Evolutionary conservation across 768 basidiomycete species (phyloP), one percentile per base, ranked within the genome.

Genomic region (Xerocomellus amylosporus): DNA sequence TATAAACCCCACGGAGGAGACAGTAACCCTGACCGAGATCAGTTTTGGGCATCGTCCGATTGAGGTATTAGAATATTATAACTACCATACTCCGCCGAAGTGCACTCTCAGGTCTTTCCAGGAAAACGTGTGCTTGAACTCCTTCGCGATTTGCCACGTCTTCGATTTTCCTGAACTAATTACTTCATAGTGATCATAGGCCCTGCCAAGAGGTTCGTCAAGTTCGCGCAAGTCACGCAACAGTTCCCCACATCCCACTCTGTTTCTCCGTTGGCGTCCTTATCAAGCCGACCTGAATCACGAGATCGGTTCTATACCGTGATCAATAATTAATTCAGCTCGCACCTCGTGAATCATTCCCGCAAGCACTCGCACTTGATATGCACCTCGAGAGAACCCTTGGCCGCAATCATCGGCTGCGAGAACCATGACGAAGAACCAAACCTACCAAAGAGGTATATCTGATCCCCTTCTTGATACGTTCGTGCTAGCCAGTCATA

Each of bases 321-420:
- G 7, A n/a, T 1, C 1, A n/a, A 14, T 8, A 26, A 22, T 24
- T 15, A 1, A 13, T 33, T 30, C 15, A 8, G 0, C 10, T 0
- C 47, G 12, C 33, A 75, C 74, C 59, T 71, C 67, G 19, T 74
- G 52, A 9, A 77, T 67, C 76, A 78, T 77, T 8, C 67, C 77
- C 0, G 75, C 73, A 8, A 76, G 66, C 2, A 71, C 72, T 8
- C 77, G 68, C 0, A 73, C 74, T 49, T 74, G 71, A 54, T 75
- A 75, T 30, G 75, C 74, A 22, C 78, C 77, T 28, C 78, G 69
- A 30, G 77, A 77, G 55, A 79, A 79, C 24, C 71, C 71, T 72
- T 24, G 0, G 22, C 7, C 10, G 8, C 1, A 2, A 41, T 24
- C 2, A 26, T 48, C 15, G 46, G 14, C 26, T 12, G 13, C 37